Evolutionary conservation across 768 basidiomycete species (phyloP).

Genomic region (Holtermanniella nyarrowii): DNA sequence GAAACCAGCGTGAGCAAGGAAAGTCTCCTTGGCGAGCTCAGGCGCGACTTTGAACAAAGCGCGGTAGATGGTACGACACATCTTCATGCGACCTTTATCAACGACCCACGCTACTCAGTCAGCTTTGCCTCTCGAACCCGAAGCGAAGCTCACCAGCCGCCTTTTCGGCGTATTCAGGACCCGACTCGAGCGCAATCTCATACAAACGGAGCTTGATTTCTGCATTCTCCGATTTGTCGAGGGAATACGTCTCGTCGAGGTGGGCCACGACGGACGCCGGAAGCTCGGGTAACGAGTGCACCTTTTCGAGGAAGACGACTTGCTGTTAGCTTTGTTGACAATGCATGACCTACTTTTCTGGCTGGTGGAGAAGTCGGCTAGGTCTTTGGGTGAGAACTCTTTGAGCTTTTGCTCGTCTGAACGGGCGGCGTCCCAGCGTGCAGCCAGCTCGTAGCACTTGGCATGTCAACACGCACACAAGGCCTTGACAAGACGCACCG

Average conservation of each 20-base stretch:
- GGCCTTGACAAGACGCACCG: conserved; percentile 41
- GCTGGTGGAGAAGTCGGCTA: conserved; percentile 58
- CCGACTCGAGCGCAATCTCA: conserved; percentile 50
- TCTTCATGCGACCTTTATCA: conserved; percentile 41
- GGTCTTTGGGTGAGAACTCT: conserved; percentile 53
- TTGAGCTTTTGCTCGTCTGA: conserved; percentile 42
- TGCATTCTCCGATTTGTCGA: conserved; percentile 56
- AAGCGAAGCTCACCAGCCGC: conserved; percentile 32
- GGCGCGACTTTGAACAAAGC: conserved; percentile 35
- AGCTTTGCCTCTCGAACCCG: not conserved
- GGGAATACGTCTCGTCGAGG: conserved; percentile 50
- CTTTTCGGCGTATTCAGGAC: conserved; percentile 33
- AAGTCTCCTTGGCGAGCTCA: conserved; percentile 40
- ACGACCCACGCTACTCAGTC: conserved; percentile 32
- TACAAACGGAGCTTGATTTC: conserved; percentile 75
- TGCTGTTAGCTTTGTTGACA: not conserved
- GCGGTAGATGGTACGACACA: conserved; percentile 38
- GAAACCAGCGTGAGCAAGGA: conserved; percentile 36
- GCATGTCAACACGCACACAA: not conserved
- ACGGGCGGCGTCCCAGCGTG: conserved; percentile 61
- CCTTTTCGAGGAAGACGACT: conserved; percentile 77
- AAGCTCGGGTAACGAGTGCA: conserved; percentile 55
- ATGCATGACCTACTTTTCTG: conserved; percentile 64
- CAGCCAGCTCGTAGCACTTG: conserved; percentile 55
- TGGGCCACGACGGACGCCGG: conserved; percentile 53